These are phyloP conservation scores for Platanthera zijinensis DNA, from an alignment of 106 monocot genomes.

Conservation along the genomic window DNA sequence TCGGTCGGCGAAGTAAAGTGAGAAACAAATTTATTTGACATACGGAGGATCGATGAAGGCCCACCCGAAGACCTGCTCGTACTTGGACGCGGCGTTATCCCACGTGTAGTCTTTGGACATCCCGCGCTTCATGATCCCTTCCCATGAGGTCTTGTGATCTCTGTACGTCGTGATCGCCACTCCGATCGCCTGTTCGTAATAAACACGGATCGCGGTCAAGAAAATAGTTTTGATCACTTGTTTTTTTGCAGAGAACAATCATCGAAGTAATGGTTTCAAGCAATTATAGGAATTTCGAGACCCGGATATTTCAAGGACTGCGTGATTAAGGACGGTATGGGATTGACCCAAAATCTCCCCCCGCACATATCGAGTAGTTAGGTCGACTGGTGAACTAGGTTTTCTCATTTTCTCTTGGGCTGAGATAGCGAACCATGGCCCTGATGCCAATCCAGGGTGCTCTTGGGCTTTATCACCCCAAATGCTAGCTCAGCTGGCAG, in stretches of 20 bases:
- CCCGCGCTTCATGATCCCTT: conserved; percentile 79
- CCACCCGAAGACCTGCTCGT: conserved; percentile 78
- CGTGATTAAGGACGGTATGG: too few relatives aligned
- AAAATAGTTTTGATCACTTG: neutral
- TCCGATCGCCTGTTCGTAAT: conserved; percentile 40
- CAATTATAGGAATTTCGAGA: too few relatives aligned
- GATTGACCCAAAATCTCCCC: too few relatives aligned
- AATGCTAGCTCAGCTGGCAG: too few relatives aligned
- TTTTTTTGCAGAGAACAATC: neutral
- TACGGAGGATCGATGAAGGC: conserved; percentile 72
- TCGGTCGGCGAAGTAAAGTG: neutral
- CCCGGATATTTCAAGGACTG: too few relatives aligned
- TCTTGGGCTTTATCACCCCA: too few relatives aligned
- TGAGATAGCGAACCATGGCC: too few relatives aligned
- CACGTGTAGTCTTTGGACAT: conserved; percentile 80
- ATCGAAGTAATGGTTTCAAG: neutral
- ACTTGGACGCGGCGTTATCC: conserved; percentile 68
- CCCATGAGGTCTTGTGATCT: conserved; percentile 78
- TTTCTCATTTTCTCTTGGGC: too few relatives aligned
- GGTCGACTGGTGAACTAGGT: too few relatives aligned
- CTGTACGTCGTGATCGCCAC: conserved; percentile 57
- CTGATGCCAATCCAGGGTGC: too few relatives aligned
- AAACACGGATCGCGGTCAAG: neutral
- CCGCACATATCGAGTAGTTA: too few relatives aligned
- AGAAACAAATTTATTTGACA: conserved; percentile 13